Conservation (phyloP, 2,329 filamentous ascomycete genomes). For the Alternaria ethzedia region DNA sequence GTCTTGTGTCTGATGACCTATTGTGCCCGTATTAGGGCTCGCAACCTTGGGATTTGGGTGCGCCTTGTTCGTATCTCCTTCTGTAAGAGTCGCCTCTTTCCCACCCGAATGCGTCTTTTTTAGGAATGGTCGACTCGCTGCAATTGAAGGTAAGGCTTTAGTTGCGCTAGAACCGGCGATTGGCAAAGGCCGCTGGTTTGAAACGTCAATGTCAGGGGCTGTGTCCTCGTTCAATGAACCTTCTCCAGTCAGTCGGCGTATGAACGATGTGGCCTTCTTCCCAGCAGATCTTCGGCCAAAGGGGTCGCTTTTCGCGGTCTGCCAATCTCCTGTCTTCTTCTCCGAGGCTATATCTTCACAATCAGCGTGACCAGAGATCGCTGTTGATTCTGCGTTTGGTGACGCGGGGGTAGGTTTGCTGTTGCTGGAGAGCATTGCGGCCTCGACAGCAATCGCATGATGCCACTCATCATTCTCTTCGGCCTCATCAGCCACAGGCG, state of each 20-base stretch:
- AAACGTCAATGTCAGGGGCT: background rate
- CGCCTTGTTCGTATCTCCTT: background rate
- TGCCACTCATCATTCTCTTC: constrained; percentile 7
- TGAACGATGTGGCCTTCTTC: constrained; percentile 29
- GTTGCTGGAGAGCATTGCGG: constrained; percentile 49
- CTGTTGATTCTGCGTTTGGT: constrained; percentile 47
- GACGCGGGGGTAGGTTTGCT: constrained; percentile 52
- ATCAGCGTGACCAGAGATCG: constrained; percentile 48
- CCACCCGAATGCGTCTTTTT: background rate
- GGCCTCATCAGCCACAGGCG: constrained; percentile 7
- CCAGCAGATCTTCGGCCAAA: constrained; percentile 23
- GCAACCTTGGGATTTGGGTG: background rate
- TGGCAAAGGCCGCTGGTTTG: background rate
- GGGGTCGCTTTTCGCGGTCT: constrained; percentile 37
- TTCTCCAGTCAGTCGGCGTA: constrained; percentile 35
- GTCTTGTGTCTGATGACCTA: background rate
- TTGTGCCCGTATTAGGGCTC: too few relatives aligned
- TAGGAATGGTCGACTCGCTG: background rate
- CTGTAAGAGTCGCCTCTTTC: background rate
- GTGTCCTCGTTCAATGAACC: background rate
- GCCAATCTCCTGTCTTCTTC: constrained; percentile 32
- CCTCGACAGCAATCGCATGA: constrained; percentile 2
- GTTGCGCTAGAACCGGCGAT: background rate
- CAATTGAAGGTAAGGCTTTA: background rate
- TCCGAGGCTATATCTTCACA: constrained; percentile 36